Base-by-base conservation (phyloP, 208 protist species). In the Lotmaria passim region DNA sequence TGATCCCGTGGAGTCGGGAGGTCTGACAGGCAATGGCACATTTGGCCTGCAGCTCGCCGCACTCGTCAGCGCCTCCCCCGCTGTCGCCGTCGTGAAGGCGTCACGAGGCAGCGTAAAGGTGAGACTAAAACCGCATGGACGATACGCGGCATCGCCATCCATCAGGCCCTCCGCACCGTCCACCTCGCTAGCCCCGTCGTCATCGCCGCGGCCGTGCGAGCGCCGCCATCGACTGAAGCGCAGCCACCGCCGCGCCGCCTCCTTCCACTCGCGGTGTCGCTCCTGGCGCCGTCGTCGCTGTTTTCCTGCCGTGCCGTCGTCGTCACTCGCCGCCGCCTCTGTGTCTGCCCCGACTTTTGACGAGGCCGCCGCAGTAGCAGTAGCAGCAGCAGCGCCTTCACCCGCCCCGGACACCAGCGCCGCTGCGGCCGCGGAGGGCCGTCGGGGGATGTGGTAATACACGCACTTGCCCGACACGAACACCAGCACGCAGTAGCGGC, bases 401-500 rank as follows among this genome's bases (percentile, higher is more conserved):
- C 47, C 21, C 17, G 10, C 31, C n/a, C n/a, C n/a, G n/a, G n/a
- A n/a, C n/a, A n/a, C n/a, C n/a, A n/a, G n/a, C 43, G 30, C 26
- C 34, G 39, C 34, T 14, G 61, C 28, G 1, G 23, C 30, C 34
- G 33, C 31, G 23, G 34, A 38, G 24, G 58, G 33, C 17, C 67
- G 53, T 17, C 68, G 73, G 14, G 77, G 81, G 34, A 90, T 77
- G 57, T 79, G 74, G 24, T 69, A 73, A 64, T 82, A 90, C 23
- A 76, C 74, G 24, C 73, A 58, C 44, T 69, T 76, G 39, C 79
- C 79, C 3, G 79, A 87, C 11, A 30, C 46, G 57, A 85, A 87
- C 12, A 53, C 60, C n/a, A 90, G 50, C 23, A 90, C 50, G 59
- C 75, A 81, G 53, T 83, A 85, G 39, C 76, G 73, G 1, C 79